Base-by-base conservation (phyloP, 768 basidiomycete species). In the Phaeotremella skinneri region DNA sequence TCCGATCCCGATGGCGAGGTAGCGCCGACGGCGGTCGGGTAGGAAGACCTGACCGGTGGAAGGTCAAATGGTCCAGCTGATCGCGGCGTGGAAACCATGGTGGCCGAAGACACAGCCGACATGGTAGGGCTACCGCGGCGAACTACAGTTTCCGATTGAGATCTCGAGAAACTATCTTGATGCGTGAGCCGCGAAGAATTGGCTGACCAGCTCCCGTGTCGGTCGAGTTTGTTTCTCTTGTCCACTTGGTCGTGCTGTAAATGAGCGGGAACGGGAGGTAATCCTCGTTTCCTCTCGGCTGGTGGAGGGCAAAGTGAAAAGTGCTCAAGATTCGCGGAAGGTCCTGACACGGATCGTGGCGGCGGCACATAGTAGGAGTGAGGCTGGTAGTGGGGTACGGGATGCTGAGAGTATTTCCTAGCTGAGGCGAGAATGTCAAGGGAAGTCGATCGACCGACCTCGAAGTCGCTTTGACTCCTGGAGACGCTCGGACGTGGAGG, bases 371-470 rank as follows among this genome's bases (percentile, higher is more conserved):
- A 51, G 1, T 41, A 30, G 48, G 37, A 51, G 52, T 42, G 42
- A 25, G 56, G 39, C 23, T 48, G 49, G 47, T n/a, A 32, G 49
- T 32, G 21, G 25, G 29, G 31, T 42, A 53, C 41, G 59, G 25
- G 14, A 52, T 52, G 13, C 41, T 45, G 20, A 50, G 48, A 55
- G 42, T 34, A 55, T 63, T 6, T 55, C 58, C 29, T 51, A 53
- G 47, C 49, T 57, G 61, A 60, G 4, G 59, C 59, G 11, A 67
- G 29, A 16, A 67, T 39, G 43, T 67, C 59, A 5, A 59, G 53
- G 4, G 66, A 67, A 4, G 62, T 58, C 6, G 66, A 62, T 29
- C 66, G 58, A 32, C 62, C 66, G 7, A 67, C 20, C 7, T n/a
- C 31, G 23, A 20, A 29, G 31, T 57, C 21, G 21, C 43, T 45